A percentile compares a stretch with the other conserved stretches of the same genome.
Evolutionary conservation across 768 basidiomycete genomes (phyloP).

Genomic region (Xerocomus spinulosus): DNA sequence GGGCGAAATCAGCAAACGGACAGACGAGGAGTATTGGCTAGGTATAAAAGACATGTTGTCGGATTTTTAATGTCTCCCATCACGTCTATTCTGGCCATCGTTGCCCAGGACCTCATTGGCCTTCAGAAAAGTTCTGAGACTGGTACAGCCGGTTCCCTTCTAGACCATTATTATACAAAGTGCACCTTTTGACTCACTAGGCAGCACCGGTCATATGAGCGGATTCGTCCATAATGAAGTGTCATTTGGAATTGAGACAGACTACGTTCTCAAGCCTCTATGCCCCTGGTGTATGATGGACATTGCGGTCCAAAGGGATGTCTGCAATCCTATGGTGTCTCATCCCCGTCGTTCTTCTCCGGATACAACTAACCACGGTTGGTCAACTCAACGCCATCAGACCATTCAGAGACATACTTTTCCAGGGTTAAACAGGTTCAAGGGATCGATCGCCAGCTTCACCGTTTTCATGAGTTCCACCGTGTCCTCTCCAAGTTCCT

Average conservation of each 20-base stretch:
- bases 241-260: too few relatives aligned
- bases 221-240: too few relatives aligned
- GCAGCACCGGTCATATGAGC: too few relatives aligned
- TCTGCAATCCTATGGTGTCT: constrained; percentile 1
- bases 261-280: too few relatives aligned
- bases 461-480: constrained; percentile 84
- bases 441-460: constrained; percentile 75
- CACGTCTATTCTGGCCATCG: neutral
- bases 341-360: neutral
- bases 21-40: constrained; percentile 70
- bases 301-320: too few relatives aligned
- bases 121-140: too few relatives aligned
- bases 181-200: too few relatives aligned
- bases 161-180: too few relatives aligned
- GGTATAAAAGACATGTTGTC: constrained; percentile 78
- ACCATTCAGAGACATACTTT: constrained; percentile 41
- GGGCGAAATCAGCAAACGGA: constrained; percentile 73
- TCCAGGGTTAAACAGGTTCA: constrained; percentile 82
- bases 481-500: constrained; percentile 82
- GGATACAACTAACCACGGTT: constrained; percentile 16
- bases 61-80: constrained; percentile 36
- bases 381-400: neutral
- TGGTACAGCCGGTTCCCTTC: too few relatives aligned
- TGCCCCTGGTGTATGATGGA: too few relatives aligned
- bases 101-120: too few relatives aligned